phyloP scores from a whole-genome alignment of 2,329 filamentous ascomycete species.

The Scleromitrula shiraiana region DNA sequence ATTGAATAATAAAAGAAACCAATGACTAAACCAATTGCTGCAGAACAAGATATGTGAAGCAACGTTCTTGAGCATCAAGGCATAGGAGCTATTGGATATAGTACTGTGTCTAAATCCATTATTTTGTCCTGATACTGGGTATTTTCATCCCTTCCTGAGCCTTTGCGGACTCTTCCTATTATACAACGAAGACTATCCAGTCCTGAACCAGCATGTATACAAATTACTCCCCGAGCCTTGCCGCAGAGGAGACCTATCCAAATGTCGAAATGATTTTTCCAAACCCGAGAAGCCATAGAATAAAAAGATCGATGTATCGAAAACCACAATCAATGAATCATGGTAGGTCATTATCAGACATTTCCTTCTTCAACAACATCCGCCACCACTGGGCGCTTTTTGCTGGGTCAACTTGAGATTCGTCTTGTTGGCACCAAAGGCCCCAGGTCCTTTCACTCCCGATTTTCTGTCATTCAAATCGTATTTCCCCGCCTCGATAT shows the following conservation, averaged over 20 bases:
- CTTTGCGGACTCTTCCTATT: conserved; percentile 1
- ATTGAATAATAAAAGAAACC: no score
- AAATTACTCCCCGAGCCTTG: background rate
- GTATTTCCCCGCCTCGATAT: conserved; percentile 85
- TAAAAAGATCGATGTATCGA: no score
- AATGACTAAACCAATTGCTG: no score
- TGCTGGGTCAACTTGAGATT: conserved; percentile 37
- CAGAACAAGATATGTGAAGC: no score
- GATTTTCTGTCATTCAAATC: conserved; percentile 88
- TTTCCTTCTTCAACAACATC: conserved; percentile 22
- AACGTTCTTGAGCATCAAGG: background rate
- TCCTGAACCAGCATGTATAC: background rate
- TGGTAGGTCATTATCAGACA: no score
- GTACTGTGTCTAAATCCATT: background rate
- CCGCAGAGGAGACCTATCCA: background rate
- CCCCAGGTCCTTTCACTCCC: conserved; percentile 71
- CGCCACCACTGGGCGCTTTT: conserved; percentile 16
- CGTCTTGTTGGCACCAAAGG: conserved; percentile 35
- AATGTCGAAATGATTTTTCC: background rate
- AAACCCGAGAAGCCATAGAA: no score
- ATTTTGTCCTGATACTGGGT: background rate
- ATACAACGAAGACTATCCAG: conserved; percentile 6
- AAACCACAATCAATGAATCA: no score
- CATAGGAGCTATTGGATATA: background rate
- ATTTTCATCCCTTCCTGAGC: background rate